phyloP scores from a whole-genome alignment of 192 early-diverging fungal genomes.

The Coemansia sp. region DNA sequence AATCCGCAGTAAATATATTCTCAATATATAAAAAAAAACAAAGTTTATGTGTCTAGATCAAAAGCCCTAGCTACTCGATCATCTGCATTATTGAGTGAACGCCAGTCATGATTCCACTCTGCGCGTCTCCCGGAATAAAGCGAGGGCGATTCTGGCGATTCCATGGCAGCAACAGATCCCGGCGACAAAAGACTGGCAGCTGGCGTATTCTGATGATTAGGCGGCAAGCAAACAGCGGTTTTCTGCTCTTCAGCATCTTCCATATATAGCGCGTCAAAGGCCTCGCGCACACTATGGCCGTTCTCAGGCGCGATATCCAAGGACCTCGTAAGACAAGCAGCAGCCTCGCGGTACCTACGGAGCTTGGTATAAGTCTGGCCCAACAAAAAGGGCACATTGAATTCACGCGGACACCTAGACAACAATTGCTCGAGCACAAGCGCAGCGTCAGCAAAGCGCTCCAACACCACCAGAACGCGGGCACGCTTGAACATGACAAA shows the following conservation, averaged over 20 bases:
- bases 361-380: conserved; percentile 51
- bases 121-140: conserved; percentile 29
- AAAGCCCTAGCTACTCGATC: conserved; percentile 50
- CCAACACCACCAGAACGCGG: conserved; percentile 58
- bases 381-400: conserved; percentile 53
- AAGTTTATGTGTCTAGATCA: conserved; percentile 35
- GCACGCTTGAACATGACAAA: conserved; percentile 73
- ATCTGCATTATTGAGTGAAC: conserved; percentile 36
- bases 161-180: conserved; percentile 4
- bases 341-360: conserved; percentile 44
- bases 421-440: conserved; percentile 62
- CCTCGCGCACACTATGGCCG: conserved; percentile 46
- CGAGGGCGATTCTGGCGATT: conserved; percentile 46
- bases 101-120: conserved; percentile 49
- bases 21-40: not conserved
- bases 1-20: conserved; percentile 2
- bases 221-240: not conserved
- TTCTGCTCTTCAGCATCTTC: conserved; percentile 23
- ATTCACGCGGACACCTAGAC: conserved; percentile 48
- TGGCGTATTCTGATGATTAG: not conserved
- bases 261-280: conserved; percentile 50
- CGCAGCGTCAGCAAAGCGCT: conserved; percentile 63
- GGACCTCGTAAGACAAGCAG: conserved; percentile 40
- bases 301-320: conserved; percentile 51
- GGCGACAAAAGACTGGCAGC: conserved; percentile 16